phyloP scores from a whole-genome alignment of 169 alveolate genomes.

The Eimeria mitis region DNA sequence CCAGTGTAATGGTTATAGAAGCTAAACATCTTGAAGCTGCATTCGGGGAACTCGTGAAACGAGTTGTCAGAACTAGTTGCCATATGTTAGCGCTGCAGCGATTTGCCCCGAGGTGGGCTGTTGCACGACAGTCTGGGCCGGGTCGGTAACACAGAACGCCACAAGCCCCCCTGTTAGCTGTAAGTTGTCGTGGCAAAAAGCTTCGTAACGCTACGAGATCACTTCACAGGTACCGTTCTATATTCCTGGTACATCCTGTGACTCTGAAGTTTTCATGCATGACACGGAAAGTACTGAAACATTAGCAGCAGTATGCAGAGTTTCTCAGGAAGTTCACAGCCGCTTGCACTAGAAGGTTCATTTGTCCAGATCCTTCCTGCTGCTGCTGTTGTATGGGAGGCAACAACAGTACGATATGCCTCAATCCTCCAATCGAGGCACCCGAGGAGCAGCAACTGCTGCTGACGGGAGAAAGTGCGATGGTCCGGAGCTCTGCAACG shows the following conservation, averaged over 20 bases:
- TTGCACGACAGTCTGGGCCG: neutral
- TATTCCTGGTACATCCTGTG: neutral
- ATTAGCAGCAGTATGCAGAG: constrained; percentile 59
- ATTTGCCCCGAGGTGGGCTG: neutral
- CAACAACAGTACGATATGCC: constrained; percentile 46
- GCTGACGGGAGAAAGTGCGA: constrained; percentile 45
- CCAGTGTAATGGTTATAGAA: too few species aligned
- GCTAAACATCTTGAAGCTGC: too few species aligned
- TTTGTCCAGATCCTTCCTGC: constrained; percentile 41
- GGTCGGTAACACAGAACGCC: neutral
- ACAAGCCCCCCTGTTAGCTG: neutral
- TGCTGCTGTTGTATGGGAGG: constrained; percentile 63
- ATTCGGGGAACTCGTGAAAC: too few species aligned
- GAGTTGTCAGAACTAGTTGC: neutral
- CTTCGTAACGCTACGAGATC: neutral
- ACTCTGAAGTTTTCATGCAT: neutral
- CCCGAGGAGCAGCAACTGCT: constrained; percentile 41
- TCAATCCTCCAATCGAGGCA: constrained; percentile 17
- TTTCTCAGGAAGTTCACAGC: constrained; percentile 45
- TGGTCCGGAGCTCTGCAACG: constrained; percentile 38
- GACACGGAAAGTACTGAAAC: neutral
- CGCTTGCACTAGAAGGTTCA: constrained; percentile 53
- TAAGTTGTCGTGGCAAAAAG: neutral
- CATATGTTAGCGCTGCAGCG: neutral
- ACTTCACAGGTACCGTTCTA: neutral